Evolutionary conservation across 306 rosid species (phyloP).

Genomic region (Spatholobus suberectus): DNA sequence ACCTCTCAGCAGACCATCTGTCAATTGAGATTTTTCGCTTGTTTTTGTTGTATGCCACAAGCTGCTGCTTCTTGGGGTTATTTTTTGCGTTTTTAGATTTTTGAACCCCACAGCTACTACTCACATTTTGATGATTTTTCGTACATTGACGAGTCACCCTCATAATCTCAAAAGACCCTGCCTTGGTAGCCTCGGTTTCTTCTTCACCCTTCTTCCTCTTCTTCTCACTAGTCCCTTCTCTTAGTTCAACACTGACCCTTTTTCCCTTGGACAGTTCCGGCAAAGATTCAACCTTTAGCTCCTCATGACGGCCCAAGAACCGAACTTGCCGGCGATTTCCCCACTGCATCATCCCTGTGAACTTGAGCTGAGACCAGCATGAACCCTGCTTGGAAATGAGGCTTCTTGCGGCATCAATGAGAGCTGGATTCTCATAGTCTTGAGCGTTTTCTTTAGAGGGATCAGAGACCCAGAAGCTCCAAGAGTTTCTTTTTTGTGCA

Average conservation of each 20-base stretch:
- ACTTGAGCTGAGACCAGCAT: conserved; percentile 71
- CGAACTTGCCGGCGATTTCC: conserved; percentile 75
- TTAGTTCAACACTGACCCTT: neutral
- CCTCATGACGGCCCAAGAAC: conserved; percentile 61
- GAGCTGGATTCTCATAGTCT: conserved; percentile 33
- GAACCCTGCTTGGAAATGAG: conserved; percentile 59
- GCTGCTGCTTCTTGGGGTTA: conserved; percentile 47
- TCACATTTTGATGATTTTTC: conserved; percentile 43
- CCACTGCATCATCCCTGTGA: conserved; percentile 79
- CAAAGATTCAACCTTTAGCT: conserved; percentile 47
- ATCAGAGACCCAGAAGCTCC: conserved; percentile 79
- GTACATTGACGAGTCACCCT: conserved; percentile 52
- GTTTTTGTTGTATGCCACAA: conserved; percentile 43
- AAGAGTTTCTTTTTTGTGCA: conserved; percentile 49
- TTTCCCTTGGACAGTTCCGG: conserved; percentile 26
- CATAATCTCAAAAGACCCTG: conserved; percentile 18
- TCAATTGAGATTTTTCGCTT: conserved; percentile 58
- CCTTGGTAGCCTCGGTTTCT: conserved; percentile 27
- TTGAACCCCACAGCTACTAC: conserved; percentile 29
- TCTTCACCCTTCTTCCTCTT: conserved; percentile 46
- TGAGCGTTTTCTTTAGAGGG: conserved; percentile 22
- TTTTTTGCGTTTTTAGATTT: conserved; percentile 35
- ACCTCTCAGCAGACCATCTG: conserved; percentile 63
- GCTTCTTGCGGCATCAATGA: conserved; percentile 32
- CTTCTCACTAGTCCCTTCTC: neutral